Evolutionary conservation across 176 grass and related monocot species (phyloP).

Genomic region (Triticum urartu): DNA sequence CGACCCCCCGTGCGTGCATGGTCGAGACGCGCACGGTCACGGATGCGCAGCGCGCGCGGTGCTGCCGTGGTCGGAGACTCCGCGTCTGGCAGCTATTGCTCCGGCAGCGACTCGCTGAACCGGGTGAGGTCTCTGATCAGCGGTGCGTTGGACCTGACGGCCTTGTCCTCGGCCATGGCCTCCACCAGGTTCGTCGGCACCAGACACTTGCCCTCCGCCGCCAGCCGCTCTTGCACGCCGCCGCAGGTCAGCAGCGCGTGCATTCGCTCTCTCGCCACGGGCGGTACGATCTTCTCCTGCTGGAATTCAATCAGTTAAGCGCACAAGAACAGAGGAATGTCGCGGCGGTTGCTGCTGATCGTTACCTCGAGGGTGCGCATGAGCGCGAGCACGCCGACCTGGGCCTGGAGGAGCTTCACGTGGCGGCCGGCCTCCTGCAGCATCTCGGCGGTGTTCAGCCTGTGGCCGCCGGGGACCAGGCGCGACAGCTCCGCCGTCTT

Average conservation of each 20-base stretch:
- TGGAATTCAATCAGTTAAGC: background rate
- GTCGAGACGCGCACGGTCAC: background rate
- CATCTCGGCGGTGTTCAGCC: slow-evolving; percentile 86
- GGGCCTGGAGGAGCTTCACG: slow-evolving; percentile 77
- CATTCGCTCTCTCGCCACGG: slow-evolving; percentile 33
- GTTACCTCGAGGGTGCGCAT: slow-evolving; percentile 50
- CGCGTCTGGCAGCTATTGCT: background rate
- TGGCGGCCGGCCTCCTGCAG: slow-evolving; percentile 55
- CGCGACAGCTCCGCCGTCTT: slow-evolving; percentile 69
- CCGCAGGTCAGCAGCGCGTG: slow-evolving; percentile 38
- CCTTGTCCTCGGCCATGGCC: slow-evolving; percentile 38
- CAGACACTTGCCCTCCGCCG: slow-evolving; percentile 55
- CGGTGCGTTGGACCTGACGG: slow-evolving; percentile 42
- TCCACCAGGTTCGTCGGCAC: slow-evolving; percentile 47
- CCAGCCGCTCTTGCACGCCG: slow-evolving; percentile 52
- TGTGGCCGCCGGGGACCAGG: slow-evolving; percentile 63
- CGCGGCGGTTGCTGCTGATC: background rate
- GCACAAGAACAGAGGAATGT: background rate
- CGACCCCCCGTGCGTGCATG: background rate
- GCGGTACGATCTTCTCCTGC: slow-evolving; percentile 22
- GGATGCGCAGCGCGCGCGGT: background rate
- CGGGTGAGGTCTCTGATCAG: slow-evolving; percentile 48
- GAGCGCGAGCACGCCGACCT: slow-evolving; percentile 65
- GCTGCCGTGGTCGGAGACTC: slow-evolving; percentile 15
- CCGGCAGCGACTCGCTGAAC: slow-evolving; percentile 49